Evolutionary conservation across 768 basidiomycete genomes (phyloP), one percentile per base, ranked within the genome.

Genomic region (Piloderma croceum): DNA sequence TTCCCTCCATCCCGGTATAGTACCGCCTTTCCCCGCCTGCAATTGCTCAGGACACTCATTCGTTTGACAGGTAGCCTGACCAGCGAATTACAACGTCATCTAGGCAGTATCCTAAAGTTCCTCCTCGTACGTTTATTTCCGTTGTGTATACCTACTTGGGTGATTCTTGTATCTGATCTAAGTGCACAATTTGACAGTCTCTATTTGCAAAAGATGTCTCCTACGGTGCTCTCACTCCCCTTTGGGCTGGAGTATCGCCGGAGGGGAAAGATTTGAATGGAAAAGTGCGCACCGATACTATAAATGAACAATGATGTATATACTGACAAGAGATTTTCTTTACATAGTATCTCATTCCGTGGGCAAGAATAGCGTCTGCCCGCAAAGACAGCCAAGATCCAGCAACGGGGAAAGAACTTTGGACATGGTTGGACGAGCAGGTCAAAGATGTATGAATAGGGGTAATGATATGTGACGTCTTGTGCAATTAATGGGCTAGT

Each of bases 1-100:
- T 5, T 55, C 67, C 3, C 38, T 71, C 19, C 62, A 73, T 38
- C 70, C 69, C 13, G 68, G 69, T 54, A 15, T 7, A n/a, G 54
- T 35, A 17, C 21, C 10, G 10, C 27, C 10, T 15, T 29, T 15
- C 27, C 10, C 15, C 27, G 27, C 15, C 10, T 9, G 10, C 15
- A 29, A 15, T 9, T 29, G 9, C 27, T 29, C 10, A 9, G 9
- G 10, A 29, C 27, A 29, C 27, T 29, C 27, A 9, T 15, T 29
- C 9, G 9, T 29, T 29, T 29, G 27, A n/a, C 27, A 29, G 27
- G 27, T 15, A 29, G 9, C 15, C 27, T 29, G 27, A 29, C 10
- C 10, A 29, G 10, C 10, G 27, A 29, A 15, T 29, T 29, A 15
- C 27, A 29, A 9, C 27, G 27, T 15, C 10, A 29, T 9, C 15